phyloP scores from a whole-genome alignment of 257 asterid genomes.

The Gentiana dahurica region DNA sequence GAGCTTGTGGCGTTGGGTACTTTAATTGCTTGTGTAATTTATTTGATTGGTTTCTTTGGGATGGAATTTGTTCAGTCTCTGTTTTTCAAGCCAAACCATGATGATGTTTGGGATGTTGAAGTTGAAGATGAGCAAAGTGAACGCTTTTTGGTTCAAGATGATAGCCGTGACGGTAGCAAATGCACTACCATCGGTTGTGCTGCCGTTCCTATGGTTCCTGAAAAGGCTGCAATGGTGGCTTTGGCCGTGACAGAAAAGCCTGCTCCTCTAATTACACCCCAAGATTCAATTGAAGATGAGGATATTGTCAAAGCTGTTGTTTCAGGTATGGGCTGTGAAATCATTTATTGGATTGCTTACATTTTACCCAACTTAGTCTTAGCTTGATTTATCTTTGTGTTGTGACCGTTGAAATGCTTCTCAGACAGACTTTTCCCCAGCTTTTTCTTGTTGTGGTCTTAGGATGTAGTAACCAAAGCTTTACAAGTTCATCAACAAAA shows the following conservation, averaged over 20 bases:
- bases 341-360: background rate
- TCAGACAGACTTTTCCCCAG: too few species aligned
- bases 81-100: slow-evolving; percentile 18
- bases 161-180: slow-evolving; percentile 14
- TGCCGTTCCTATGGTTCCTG: slow-evolving; percentile 7
- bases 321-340: slow-evolving; percentile 11
- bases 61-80: slow-evolving; percentile 41
- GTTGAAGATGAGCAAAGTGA: slow-evolving; percentile 9
- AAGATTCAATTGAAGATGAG: slow-evolving; percentile 29
- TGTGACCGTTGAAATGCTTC: too few species aligned
- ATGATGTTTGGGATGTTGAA: slow-evolving; percentile 28
- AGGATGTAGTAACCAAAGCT: too few species aligned
- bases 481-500: too few species aligned
- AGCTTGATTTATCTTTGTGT: too few species aligned
- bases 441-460: too few species aligned
- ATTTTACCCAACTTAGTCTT: too few species aligned
- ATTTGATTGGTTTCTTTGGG: slow-evolving; percentile 40
- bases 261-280: slow-evolving; percentile 11
- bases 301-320: slow-evolving; percentile 26
- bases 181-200: slow-evolving; percentile 26
- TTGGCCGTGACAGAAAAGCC: slow-evolving; percentile 10
- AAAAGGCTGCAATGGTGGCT: slow-evolving; percentile 1
- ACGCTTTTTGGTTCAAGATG: slow-evolving; percentile 18
- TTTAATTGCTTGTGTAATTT: slow-evolving; percentile 27
- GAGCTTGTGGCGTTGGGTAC: slow-evolving; percentile 32